Evolutionary conservation across 306 rosid genomes (phyloP).

Genomic region (Vigna hirtella): DNA sequence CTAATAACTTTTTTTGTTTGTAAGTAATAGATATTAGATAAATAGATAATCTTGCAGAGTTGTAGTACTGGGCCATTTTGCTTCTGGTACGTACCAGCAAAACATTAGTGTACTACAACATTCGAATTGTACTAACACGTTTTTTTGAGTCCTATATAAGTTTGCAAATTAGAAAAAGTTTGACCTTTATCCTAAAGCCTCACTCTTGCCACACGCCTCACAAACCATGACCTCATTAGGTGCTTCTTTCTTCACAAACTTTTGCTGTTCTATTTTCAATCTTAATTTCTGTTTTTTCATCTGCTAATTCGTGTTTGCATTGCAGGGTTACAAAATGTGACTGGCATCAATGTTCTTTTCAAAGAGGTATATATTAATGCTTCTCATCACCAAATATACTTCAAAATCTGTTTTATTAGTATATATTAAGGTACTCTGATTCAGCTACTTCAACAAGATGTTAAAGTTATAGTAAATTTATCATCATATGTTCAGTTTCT

Average conservation of each 20-base stretch:
- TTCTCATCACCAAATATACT: background rate
- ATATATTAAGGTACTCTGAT: too few species aligned
- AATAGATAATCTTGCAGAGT: background rate
- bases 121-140: slow-evolving; percentile 20
- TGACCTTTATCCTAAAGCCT: slow-evolving; percentile 25
- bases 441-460: too few species aligned
- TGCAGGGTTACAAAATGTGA: slow-evolving; percentile 32
- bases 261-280: background rate
- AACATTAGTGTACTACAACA: background rate
- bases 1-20: background rate
- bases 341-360: slow-evolving; percentile 34
- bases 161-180: background rate
- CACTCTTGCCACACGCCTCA: background rate
- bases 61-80: background rate
- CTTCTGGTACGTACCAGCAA: background rate
- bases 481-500: too few species aligned
- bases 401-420: too few species aligned
- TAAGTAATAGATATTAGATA: background rate
- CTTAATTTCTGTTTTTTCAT: background rate
- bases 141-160: background rate
- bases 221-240: slow-evolving; percentile 35
- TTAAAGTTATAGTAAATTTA: too few species aligned
- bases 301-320: slow-evolving; percentile 25
- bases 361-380: slow-evolving; percentile 46
- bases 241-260: background rate